Conservation (phyloP, 1,284 basidiomycete genomes). For the Entoloma clypeatum region DNA sequence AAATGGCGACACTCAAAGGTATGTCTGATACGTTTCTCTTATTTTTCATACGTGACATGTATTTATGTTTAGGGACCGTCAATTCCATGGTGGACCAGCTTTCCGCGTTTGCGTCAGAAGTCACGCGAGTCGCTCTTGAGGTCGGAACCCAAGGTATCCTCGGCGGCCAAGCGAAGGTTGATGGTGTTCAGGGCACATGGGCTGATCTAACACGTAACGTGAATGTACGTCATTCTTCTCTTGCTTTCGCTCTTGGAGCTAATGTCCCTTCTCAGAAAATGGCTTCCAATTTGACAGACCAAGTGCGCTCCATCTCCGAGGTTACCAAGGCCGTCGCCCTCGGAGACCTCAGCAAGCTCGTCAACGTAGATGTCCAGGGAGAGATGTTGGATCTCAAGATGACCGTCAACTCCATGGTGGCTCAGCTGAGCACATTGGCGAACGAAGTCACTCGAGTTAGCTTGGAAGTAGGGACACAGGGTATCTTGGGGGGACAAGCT, state of each 20-base stretch:
- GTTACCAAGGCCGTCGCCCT: constrained; percentile 96
- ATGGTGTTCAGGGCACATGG: constrained; percentile 94
- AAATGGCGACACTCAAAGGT: constrained; percentile 52
- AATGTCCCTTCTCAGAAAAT: constrained; percentile 67
- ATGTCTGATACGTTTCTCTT: constrained; percentile 14
- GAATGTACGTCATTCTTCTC: constrained; percentile 36
- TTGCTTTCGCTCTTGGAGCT: neutral
- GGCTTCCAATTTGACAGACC: constrained; percentile 90
- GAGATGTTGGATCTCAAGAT: constrained; percentile 95
- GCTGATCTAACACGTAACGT: constrained; percentile 89
- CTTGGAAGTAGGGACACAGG: constrained; percentile 92
- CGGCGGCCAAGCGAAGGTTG: constrained; percentile 89
- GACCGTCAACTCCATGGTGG: constrained; percentile 92
- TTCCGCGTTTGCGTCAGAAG: constrained; percentile 90
- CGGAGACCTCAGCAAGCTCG: constrained; percentile 86
- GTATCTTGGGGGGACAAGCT: constrained; percentile 94
- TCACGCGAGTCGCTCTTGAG: constrained; percentile 89
- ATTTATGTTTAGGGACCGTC: constrained; percentile 52
- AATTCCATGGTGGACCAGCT: constrained; percentile 90
- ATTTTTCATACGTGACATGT: constrained; percentile 9
- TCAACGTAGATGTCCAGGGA: constrained; percentile 94
- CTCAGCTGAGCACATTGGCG: constrained; percentile 78
- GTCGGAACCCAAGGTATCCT: constrained; percentile 91
- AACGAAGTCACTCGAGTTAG: constrained; percentile 72
- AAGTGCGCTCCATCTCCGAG: constrained; percentile 95